Percentiles rank a stretch among this genome's conserved stretches.
phyloP scores from a whole-genome alignment of 2,329 filamentous ascomycete species.

The Dactylonectria estremocensis region DNA sequence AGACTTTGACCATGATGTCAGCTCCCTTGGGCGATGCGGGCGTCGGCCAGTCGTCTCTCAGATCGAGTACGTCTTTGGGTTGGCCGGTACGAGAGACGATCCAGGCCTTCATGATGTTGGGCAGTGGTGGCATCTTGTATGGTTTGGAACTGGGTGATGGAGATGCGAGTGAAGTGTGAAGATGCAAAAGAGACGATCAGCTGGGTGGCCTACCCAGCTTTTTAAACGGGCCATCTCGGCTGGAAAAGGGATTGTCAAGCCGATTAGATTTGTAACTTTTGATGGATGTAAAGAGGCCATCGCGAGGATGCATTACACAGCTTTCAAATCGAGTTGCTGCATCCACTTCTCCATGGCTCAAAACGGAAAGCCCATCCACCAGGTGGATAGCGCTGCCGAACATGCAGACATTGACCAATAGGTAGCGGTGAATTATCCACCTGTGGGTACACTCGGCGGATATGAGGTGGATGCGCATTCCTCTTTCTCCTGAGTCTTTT shows the following conservation, averaged over 20 bases:
- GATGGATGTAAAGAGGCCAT: neutral
- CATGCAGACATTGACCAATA: neutral
- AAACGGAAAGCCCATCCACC: neutral
- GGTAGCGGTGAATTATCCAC: neutral
- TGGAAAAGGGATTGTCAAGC: neutral
- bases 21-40: neutral
- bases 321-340: neutral
- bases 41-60: slow-evolving; percentile 1
- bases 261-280: neutral
- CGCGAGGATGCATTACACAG: neutral
- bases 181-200: neutral
- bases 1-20: slow-evolving; percentile 14
- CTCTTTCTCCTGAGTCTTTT: neutral
- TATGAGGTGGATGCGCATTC: neutral
- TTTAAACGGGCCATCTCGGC: neutral
- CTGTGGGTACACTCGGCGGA: neutral
- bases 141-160: neutral
- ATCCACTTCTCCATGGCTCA: neutral
- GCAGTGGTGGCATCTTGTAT: neutral
- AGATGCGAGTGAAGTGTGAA: neutral
- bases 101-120: neutral
- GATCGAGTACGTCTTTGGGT: slow-evolving; percentile 8
- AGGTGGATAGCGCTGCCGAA: neutral
- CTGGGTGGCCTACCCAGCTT: neutral
- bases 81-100: neutral